These are phyloP conservation scores for Phytophthora ramorum DNA, from an alignment of 352 stramenopile genomes.

Conservation along the genomic window DNA sequence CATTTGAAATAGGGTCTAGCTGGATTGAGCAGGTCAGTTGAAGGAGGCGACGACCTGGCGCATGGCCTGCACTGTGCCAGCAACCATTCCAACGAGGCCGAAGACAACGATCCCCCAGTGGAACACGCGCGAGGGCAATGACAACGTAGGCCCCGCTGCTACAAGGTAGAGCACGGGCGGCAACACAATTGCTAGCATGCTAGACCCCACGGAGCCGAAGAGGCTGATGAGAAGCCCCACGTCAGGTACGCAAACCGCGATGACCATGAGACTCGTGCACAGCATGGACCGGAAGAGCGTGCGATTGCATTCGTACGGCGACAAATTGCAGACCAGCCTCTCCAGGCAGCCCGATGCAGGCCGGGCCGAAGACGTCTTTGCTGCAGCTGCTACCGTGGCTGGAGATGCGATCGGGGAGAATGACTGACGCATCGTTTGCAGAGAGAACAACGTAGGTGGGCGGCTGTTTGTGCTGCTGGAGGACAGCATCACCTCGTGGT, in stretches of 20 bases:
- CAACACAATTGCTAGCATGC: slow-evolving; percentile 84
- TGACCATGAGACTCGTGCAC: slow-evolving; percentile 73
- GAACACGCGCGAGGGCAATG: slow-evolving; percentile 42
- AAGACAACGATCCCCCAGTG: slow-evolving; percentile 63
- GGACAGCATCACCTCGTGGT: slow-evolving; percentile 27
- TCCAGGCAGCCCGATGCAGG: slow-evolving; percentile 44
- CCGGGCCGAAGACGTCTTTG: slow-evolving; percentile 22
- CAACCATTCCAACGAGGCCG: slow-evolving; percentile 71
- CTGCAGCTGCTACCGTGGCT: slow-evolving; percentile 22
- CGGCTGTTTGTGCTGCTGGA: slow-evolving; percentile 20
- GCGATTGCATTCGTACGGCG: slow-evolving; percentile 81
- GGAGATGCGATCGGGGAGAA: slow-evolving; percentile 38
- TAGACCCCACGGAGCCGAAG: slow-evolving; percentile 81
- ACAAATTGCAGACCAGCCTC: slow-evolving; percentile 54
- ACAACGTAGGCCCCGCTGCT: slow-evolving; percentile 43
- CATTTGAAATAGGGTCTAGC: slow-evolving; percentile 26
- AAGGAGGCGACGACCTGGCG: slow-evolving; percentile 55
- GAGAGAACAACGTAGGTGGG: slow-evolving; percentile 26
- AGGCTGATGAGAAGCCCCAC: slow-evolving; percentile 81
- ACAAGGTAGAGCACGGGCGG: slow-evolving; percentile 71
- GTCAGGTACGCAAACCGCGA: slow-evolving; percentile 78
- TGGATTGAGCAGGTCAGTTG: slow-evolving; percentile 26
- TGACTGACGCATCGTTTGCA: slow-evolving; percentile 34
- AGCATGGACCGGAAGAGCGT: slow-evolving; percentile 87
- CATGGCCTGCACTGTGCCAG: slow-evolving; percentile 64